Percentiles rank a stretch among this genome's conserved stretches.
Conservation (phyloP, 2,329 filamentous ascomycete species). For the Cercospora nicotianae region DNA sequence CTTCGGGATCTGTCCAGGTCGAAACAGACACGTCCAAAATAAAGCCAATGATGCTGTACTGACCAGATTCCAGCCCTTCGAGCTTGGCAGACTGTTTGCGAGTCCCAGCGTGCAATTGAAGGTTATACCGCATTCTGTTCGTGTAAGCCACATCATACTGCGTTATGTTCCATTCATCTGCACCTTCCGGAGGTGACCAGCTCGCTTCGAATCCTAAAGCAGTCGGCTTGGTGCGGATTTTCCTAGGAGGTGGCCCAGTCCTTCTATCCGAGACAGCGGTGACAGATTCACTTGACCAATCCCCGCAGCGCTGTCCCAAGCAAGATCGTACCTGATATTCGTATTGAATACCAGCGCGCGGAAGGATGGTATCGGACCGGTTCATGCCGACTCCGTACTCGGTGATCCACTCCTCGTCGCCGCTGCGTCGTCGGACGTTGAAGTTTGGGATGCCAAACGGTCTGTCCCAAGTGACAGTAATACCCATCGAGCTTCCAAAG, state of each 20-base stretch:
- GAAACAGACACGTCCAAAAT: neutral
- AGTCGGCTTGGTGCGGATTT: slow-evolving; percentile 5
- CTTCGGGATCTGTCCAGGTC: slow-evolving; percentile 6
- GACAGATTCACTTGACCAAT: slow-evolving; percentile 11
- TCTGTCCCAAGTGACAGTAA: slow-evolving; percentile 17
- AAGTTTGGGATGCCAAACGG: slow-evolving; percentile 9
- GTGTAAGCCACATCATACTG: slow-evolving; percentile 10
- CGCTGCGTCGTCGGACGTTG: slow-evolving; percentile 8
- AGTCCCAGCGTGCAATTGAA: slow-evolving; percentile 2
- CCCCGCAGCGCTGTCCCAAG: slow-evolving; percentile 10
- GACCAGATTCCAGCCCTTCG: slow-evolving; percentile 8
- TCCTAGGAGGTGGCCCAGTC: slow-evolving; percentile 10
- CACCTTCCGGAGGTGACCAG: slow-evolving; percentile 12
- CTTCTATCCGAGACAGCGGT: slow-evolving; percentile 12
- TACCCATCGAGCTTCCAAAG: slow-evolving; percentile 11
- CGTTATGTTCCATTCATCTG: slow-evolving; percentile 8
- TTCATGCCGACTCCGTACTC: slow-evolving; percentile 1
- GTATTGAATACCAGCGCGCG: slow-evolving; percentile 12
- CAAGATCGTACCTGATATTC: slow-evolving; percentile 18
- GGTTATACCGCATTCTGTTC: neutral
- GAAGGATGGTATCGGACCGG: slow-evolving; percentile 9
- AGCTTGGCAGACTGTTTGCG: slow-evolving; percentile 4
- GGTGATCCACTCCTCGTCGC: slow-evolving; percentile 4
- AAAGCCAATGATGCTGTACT: slow-evolving; percentile 6
- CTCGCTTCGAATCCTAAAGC: slow-evolving; percentile 7